Base-by-base conservation (phyloP, 345 rosid genomes). In the Citrus hindsii region DNA sequence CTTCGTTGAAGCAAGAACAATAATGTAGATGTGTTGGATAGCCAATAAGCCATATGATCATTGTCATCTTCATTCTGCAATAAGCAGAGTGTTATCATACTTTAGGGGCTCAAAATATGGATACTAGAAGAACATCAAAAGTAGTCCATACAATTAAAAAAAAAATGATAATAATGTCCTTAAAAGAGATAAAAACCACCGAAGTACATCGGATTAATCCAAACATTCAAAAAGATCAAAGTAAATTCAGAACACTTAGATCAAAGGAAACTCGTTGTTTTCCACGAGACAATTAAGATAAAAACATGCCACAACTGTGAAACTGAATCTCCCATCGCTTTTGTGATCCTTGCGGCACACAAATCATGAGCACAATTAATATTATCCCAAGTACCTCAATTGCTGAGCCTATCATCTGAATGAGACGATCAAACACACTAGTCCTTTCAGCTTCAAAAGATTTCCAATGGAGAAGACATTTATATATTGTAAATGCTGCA, bases 321-420 rank as follows among this genome's bases (percentile, higher is more conserved):
- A 59, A 48, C 48, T 51, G 18, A 65, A 42, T 28, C 21, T 59
- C 37, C 37, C 14, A 53, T 55, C 19, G 56, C n/a, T 16, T 33
- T 66, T 32, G 24, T 53, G 7, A 40, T 35, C 42, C 12, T 66
- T 28, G 40, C 7, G 51, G 28, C 53, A n/a, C 63, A 35, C 63
- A 76, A 60, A 66, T 24, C 76, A 67, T 32, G 24, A 40, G 25
- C 2, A 74, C 30, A 58, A 70, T 76, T 62, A 73, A 77, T 53
- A 62, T 62, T 59, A 72, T 71, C 51, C 72, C 61, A 40, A 77
- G 78, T 86, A 96, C 99, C 98, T 96, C 98, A 77, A 96, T 92
- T 21, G 93, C 98, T 76, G 95, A 91, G 89, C 99, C 99, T 76
- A 96, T 96, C 98, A 93, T 90, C 87, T 96, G 98, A 87, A 96